Base-by-base conservation (phyloP, 805 yeast species). In the Blastobotrys robertii region DNA sequence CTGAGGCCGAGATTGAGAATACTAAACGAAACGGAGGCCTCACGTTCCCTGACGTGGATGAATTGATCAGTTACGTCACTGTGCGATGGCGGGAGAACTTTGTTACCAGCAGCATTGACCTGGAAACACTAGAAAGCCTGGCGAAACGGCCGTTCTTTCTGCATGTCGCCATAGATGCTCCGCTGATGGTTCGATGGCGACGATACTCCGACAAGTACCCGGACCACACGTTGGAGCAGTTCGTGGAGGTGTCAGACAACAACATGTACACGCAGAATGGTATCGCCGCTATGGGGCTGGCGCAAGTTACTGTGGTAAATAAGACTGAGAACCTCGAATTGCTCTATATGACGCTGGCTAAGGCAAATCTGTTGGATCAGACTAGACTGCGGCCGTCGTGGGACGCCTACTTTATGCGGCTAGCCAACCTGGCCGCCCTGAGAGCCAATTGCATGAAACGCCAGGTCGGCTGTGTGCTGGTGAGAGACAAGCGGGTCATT, bases 361-460 rank as follows among this genome's bases (percentile, higher is more conserved):
- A 57, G 6, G 53, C 76, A 9, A 58, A 76, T 44, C 50, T 79
- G 8, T 45, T 60, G 45, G 79, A 85, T 40, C 60, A 66, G 14
- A 65, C 76, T 14, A 65, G 95, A 30, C 67, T 85, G 30, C 67
- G 99, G 44, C 99, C 99, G 1, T 75, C 80, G 3, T 92, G 99
- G 99, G 98, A 92, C 59, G 74, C 90, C 1, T 92, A 92, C 59
- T 92, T 92, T 62, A 92, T 92, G 98, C 69, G 79, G 35, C 64
- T 92, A 46, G 97, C 98, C 0, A 87, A 85, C 51, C 70, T 92
- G 55, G 98, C 98, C 0, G 95, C 98, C 0, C 67, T 80, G 38
- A 69, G 99, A 50, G 81, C 94, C 22, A 92, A 92, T 53, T 92
- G 99, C 66, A 92, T 92, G 97, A 92, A 92, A 62, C 68, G 99